Percentiles rank a stretch among this genome's conserved stretches.
phyloP scores from a whole-genome alignment of 202 grass and related monocot species.

The Setaria italica region DNA sequence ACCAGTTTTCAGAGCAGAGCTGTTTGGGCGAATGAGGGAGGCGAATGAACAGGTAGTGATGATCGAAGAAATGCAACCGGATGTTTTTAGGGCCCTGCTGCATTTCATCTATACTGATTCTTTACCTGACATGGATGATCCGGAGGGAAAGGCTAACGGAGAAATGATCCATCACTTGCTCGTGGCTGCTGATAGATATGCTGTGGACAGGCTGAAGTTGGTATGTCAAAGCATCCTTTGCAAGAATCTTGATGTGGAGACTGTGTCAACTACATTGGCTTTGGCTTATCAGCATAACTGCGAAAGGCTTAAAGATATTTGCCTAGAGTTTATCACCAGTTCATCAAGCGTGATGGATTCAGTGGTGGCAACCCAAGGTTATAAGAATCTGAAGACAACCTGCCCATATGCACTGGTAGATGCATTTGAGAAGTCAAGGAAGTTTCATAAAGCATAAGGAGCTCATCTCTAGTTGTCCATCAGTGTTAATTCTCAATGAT shows the following conservation, averaged over 20 bases:
- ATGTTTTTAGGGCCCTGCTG: background rate
- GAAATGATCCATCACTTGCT: background rate
- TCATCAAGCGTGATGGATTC: background rate
- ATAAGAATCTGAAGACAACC: background rate
- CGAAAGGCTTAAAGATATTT: slow-evolving; percentile 41
- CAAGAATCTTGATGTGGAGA: slow-evolving; percentile 38
- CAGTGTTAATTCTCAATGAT: background rate
- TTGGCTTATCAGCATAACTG: slow-evolving; percentile 48
- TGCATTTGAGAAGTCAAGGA: background rate
- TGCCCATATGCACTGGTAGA: background rate
- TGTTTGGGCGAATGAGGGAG: slow-evolving; percentile 2
- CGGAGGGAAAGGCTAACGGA: background rate
- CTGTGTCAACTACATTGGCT: slow-evolving; percentile 31
- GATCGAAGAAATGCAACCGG: background rate
- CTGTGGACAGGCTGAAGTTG: slow-evolving; percentile 29
- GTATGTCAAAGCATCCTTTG: slow-evolving; percentile 44
- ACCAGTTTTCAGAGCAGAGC: slow-evolving; percentile 14
- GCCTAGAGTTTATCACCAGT: slow-evolving; percentile 36
- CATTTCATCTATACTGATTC: slow-evolving; percentile 10
- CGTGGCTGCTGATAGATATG: slow-evolving; percentile 21
- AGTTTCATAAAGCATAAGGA: background rate
- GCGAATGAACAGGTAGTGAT: background rate
- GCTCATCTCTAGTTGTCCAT: background rate
- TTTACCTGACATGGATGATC: background rate
- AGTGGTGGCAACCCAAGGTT: background rate